These are phyloP conservation scores for Sporothrix dimorphospora DNA, from an alignment of 2,329 filamentous ascomycete species.

Conservation along the genomic window DNA sequence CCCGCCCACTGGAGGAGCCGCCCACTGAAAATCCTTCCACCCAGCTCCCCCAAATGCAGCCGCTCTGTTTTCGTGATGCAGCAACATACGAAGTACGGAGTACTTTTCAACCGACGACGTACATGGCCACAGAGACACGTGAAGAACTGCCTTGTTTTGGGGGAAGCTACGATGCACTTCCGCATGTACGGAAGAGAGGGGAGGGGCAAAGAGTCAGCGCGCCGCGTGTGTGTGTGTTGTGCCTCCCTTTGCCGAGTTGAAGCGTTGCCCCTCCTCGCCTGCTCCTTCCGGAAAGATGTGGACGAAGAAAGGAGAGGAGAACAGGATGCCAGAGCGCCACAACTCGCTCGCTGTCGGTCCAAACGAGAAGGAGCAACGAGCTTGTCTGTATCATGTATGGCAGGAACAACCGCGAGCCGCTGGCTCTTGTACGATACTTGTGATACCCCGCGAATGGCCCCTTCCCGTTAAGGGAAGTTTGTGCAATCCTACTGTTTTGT, in stretches of 20 bases:
- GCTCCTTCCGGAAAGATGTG: constrained; percentile 10
- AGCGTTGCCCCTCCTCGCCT: constrained; percentile 10
- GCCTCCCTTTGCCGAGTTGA: background rate
- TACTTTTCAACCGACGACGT: background rate
- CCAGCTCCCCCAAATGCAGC: background rate
- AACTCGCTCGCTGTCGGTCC: background rate
- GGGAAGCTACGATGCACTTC: background rate
- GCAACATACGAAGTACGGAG: too few species aligned
- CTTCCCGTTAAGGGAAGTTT: background rate
- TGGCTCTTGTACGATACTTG: too few species aligned
- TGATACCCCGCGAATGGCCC: background rate
- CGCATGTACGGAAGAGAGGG: background rate
- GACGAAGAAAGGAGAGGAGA: background rate
- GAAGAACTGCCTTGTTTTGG: background rate
- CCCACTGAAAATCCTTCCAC: background rate
- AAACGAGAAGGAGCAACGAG: background rate
- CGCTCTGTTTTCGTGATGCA: constrained; percentile 8
- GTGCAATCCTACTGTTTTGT: background rate
- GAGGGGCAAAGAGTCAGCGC: background rate
- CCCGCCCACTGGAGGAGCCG: background rate
- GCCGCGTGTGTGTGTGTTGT: background rate
- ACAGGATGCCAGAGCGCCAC: background rate
- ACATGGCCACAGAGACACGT: constrained; percentile 20
- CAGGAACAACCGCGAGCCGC: constrained; percentile 4
- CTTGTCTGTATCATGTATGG: background rate